A percentile compares a stretch with the other conserved stretches of the same genome.
Evolutionary conservation across 768 basidiomycete genomes (phyloP).

Genomic region (Phylloporus arenicola): DNA sequence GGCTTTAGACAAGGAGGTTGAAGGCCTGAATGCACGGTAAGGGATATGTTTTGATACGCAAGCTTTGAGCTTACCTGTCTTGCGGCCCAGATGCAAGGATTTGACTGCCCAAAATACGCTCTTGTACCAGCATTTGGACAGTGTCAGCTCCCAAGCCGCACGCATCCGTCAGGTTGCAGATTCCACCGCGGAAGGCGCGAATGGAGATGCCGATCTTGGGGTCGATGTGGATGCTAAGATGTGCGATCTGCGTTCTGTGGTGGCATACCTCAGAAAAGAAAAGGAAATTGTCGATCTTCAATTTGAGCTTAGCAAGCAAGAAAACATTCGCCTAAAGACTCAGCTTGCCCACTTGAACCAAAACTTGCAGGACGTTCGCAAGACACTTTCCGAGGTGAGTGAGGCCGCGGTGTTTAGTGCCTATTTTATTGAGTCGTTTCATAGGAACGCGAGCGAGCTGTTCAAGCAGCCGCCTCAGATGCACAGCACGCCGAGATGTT

Average conservation of each 20-base stretch:
- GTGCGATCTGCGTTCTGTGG: constrained; percentile 69
- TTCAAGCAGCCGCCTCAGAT: constrained; percentile 63
- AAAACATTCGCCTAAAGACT: constrained; percentile 65
- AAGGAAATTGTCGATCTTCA: constrained; percentile 91
- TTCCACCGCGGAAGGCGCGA: constrained; percentile 36
- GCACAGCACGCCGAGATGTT: constrained; percentile 80
- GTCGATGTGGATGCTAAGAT: constrained; percentile 60
- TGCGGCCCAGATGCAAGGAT: constrained; percentile 55
- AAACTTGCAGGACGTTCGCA: constrained; percentile 63
- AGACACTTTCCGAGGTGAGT: constrained; percentile 64
- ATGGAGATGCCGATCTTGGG: constrained; percentile 40
- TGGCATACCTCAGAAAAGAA: constrained; percentile 80
- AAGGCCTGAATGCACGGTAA: constrained; percentile 67
- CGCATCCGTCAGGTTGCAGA: constrained; percentile 72
- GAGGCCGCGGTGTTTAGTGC: not conserved
- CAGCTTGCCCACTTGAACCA: constrained; percentile 72
- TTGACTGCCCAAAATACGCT: constrained; percentile 69
- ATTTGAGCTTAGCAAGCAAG: constrained; percentile 72
- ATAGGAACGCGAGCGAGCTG: constrained; percentile 78
- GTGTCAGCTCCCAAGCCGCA: constrained; percentile 74
- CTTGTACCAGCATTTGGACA: constrained; percentile 80
- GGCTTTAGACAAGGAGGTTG: constrained; percentile 70
- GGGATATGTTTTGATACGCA: constrained; percentile 7
- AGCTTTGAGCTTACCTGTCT: not conserved
- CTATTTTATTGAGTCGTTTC: not conserved